Evolutionary conservation across 169 alveolate genomes (phyloP).

Genomic region (Cryptosporidium tyzzeri): DNA sequence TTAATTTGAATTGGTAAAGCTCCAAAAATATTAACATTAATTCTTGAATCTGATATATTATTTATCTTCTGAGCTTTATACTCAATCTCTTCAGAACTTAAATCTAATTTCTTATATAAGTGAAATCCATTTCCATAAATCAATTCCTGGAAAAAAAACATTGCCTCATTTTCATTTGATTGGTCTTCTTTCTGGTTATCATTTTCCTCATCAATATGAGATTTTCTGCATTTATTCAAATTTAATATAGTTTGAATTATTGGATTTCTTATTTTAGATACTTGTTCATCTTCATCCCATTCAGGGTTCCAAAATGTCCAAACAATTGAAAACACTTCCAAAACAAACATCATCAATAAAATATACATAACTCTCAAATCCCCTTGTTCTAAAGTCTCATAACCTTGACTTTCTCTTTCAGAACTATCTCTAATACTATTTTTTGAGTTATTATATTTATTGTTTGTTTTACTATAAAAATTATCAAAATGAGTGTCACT

Average conservation of each 20-base stretch:
- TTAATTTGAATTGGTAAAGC: slow-evolving; percentile 45
- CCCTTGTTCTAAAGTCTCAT: not conserved
- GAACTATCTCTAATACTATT: not conserved
- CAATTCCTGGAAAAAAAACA: slow-evolving; percentile 18
- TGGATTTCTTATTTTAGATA: not conserved
- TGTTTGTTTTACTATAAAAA: not conserved
- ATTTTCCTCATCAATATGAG: not conserved
- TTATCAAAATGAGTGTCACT: not conserved
- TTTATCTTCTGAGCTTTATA: slow-evolving; percentile 24
- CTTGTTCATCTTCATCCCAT: slow-evolving; percentile 16
- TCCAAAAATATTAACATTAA: slow-evolving; percentile 23
- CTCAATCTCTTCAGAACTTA: slow-evolving; percentile 7
- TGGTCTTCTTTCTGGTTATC: not conserved
- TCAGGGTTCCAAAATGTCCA: slow-evolving; percentile 72
- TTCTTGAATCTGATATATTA: not conserved
- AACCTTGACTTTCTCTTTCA: not conserved
- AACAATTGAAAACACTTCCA: slow-evolving; percentile 50
- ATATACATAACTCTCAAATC: not conserved
- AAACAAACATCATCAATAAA: slow-evolving; percentile 8
- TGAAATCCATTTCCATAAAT: slow-evolving; percentile 14
- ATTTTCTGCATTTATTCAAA: not conserved
- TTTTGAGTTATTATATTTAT: not conserved
- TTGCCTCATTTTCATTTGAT: slow-evolving; percentile 8
- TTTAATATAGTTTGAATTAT: not conserved
- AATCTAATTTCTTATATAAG: not conserved